Percentiles rank a stretch among this genome's conserved stretches.
These are phyloP conservation scores for Didymella arachidicola DNA, from an alignment of 2,329 filamentous ascomycete species.

Conservation along the genomic window DNA sequence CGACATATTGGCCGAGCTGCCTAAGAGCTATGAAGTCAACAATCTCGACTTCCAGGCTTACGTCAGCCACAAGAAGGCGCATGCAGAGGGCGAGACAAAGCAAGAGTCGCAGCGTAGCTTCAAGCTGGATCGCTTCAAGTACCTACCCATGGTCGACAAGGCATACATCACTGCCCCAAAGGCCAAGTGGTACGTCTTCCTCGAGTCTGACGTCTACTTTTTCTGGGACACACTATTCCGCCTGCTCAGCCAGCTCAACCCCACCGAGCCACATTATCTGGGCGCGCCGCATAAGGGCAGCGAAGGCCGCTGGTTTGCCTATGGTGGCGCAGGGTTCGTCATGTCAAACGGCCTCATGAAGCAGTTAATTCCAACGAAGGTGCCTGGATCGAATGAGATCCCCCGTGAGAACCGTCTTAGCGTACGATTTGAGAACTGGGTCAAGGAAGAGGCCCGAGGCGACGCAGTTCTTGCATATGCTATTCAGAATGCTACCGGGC, in stretches of 20 bases:
- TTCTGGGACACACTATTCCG: slow-evolving; percentile 54
- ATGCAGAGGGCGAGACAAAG: slow-evolving; percentile 47
- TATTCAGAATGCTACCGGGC: slow-evolving; percentile 48
- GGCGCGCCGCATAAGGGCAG: slow-evolving; percentile 49
- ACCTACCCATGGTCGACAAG: slow-evolving; percentile 64
- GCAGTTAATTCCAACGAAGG: slow-evolving; percentile 49
- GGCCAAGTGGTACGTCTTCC: slow-evolving; percentile 51
- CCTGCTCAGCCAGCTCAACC: slow-evolving; percentile 52
- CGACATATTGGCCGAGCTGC: slow-evolving; percentile 58
- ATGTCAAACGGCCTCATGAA: slow-evolving; percentile 62
- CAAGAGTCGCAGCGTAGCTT: slow-evolving; percentile 62
- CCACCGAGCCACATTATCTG: slow-evolving; percentile 49
- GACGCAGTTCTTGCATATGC: slow-evolving; percentile 52
- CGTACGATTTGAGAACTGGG: slow-evolving; percentile 43
- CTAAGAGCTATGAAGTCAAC: slow-evolving; percentile 52
- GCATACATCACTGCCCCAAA: slow-evolving; percentile 51
- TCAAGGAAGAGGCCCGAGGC: slow-evolving; percentile 56
- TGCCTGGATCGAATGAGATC: slow-evolving; percentile 37
- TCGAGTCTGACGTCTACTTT: slow-evolving; percentile 51
- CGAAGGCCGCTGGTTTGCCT: slow-evolving; percentile 51
- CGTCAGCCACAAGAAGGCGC: slow-evolving; percentile 53
- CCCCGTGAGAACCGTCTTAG: slow-evolving; percentile 41
- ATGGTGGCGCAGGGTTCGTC: slow-evolving; percentile 57
- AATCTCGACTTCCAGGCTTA: slow-evolving; percentile 63
- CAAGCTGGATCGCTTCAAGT: slow-evolving; percentile 67